Conservation (phyloP, 1,284 basidiomycete genomes). For the Phellinidium pouzarii region DNA sequence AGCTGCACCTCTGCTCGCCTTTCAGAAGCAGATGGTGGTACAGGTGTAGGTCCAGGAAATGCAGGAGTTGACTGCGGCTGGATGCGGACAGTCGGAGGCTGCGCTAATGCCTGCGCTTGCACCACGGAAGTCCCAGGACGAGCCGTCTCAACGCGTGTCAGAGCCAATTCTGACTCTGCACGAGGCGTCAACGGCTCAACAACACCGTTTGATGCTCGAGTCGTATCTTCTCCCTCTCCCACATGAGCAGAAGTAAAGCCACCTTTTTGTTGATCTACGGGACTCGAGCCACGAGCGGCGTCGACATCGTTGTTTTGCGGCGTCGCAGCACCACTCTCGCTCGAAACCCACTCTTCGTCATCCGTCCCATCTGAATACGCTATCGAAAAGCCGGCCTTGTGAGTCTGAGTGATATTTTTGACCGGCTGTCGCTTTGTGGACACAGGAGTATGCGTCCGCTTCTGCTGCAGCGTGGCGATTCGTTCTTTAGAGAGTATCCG, state of each 20-base stretch:
- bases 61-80: conserved; percentile 21
- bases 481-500: conserved; percentile 48
- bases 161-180: conserved; percentile 25
- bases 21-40: conserved; percentile 22
- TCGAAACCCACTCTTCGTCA: conserved; percentile 69
- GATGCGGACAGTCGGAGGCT: conserved; percentile 24
- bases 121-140: conserved; percentile 22
- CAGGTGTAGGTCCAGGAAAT: conserved; percentile 21
- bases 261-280: background rate
- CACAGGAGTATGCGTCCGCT: conserved; percentile 29
- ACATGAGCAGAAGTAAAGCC: background rate
- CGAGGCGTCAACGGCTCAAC: conserved; percentile 28
- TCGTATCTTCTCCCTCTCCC: conserved; percentile 15
- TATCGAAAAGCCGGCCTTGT: conserved; percentile 53
- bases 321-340: conserved; percentile 65
- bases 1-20: background rate
- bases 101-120: conserved; percentile 22
- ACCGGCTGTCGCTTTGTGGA: conserved; percentile 25
- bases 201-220: conserved; percentile 23
- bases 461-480: conserved; percentile 25
- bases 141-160: conserved; percentile 32
- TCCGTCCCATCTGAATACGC: conserved; percentile 43
- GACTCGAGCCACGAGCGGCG: conserved; percentile 18
- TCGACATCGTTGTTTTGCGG: conserved; percentile 39
- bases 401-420: conserved; percentile 7